Evolutionary conservation across 768 basidiomycete species (phyloP), one percentile per base, ranked within the genome.

Genomic region (Sporobolomyces phaffii): DNA sequence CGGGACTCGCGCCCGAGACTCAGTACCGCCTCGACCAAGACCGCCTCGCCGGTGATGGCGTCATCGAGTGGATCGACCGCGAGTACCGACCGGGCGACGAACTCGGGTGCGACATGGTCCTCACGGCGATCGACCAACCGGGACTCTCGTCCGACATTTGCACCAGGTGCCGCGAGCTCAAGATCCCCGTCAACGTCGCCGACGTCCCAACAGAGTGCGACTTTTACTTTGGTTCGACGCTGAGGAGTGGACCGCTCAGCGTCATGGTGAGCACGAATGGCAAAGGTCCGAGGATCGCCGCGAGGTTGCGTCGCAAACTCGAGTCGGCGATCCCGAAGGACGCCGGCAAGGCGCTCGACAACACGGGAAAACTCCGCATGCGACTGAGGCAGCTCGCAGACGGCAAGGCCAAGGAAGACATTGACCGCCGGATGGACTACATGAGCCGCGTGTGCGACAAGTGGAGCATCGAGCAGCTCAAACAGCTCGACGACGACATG

Each of bases 261-360:
- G 85, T 99, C 70, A 88, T 98, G 88, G 86, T 99, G 57, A 93
- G 91, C 22, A 98, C 96, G 5, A 90, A 90, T 67, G 96, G 96
- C 36, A 86, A 89, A 73, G 89, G 91, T 17, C 96, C 96, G 2
- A 87, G 89, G 75, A 82, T 98, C 75, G 91, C 93, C 5, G 87
- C 87, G 68, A 80, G 96, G 72, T 85, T 99, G 60, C 84, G 86
- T 70, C 81, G 82, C 68, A 82, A 78, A 73, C 80, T 98, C 67
- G 85, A 88, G 76, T 78, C 79, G 8, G 80, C 81, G n/a, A 79
- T 99, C 41, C 87, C 90, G 8, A 82, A 82, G 15, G 78, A 83
- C 60, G 85, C 88, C 40, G 94, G 89, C 31, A 81, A 82, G 56
- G 89, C 91, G 7, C 87, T 98, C 41, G 81, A 83, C 72, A 86